Evolutionary conservation across 2,329 filamentous ascomycete species (phyloP).

Genomic region (Exophiala alcalophila): DNA sequence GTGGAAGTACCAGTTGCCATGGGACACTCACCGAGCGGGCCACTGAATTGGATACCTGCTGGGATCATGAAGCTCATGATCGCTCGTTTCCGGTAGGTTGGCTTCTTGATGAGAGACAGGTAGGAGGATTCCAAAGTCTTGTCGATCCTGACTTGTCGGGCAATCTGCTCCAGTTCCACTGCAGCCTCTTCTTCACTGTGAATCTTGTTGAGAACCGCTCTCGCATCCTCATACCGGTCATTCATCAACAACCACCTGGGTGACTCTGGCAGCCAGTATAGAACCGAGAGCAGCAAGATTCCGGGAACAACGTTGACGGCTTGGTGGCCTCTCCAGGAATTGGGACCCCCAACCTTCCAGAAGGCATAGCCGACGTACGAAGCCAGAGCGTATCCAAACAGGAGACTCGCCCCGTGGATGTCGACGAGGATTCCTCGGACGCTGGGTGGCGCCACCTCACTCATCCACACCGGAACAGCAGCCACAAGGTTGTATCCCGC

Average conservation of each 20-base stretch:
- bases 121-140: slow-evolving; percentile 8
- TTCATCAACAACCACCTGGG: slow-evolving; percentile 12
- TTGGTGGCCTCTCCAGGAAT: slow-evolving; percentile 4
- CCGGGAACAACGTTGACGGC: slow-evolving; percentile 1
- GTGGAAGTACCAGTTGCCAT: too few relatives aligned
- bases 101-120: slow-evolving; percentile 8
- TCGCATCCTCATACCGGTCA: slow-evolving; percentile 6
- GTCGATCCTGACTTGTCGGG: slow-evolving; percentile 10
- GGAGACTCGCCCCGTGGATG: slow-evolving; percentile 5
- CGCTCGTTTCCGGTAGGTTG: slow-evolving; percentile 13
- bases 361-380: slow-evolving; percentile 10
- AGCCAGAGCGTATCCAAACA: slow-evolving; percentile 9
- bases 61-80: slow-evolving; percentile 5
- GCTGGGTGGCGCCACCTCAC: slow-evolving; percentile 7
- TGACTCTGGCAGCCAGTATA: slow-evolving; percentile 13
- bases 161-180: slow-evolving; percentile 15
- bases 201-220: neutral
- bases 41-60: slow-evolving; percentile 13
- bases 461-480: slow-evolving; percentile 8
- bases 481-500: slow-evolving; percentile 30
- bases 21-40: slow-evolving; percentile 7
- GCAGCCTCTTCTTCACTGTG: slow-evolving; percentile 11
- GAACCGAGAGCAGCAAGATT: slow-evolving; percentile 4
- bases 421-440: slow-evolving; percentile 8
- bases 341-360: too few relatives aligned